Percentiles rank a stretch among this genome's conserved stretches.
These are phyloP conservation scores for Podospora fimiseda DNA, from an alignment of 495 filamentous ascomycete genomes.

Conservation along the genomic window DNA sequence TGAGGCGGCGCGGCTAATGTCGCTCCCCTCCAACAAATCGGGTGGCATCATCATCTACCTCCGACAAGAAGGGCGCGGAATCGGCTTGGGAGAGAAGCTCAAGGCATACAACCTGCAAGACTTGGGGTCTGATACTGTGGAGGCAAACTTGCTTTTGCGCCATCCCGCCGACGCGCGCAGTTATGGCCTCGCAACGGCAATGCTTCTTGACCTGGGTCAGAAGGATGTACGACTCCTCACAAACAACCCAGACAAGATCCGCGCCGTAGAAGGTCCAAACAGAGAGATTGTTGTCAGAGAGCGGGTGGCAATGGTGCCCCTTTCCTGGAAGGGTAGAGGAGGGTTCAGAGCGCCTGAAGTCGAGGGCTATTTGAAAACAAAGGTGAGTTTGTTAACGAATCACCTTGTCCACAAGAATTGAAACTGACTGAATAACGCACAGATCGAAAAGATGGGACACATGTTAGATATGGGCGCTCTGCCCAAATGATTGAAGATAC, in stretches of 20 bases:
- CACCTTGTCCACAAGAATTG: slow-evolving; percentile 5
- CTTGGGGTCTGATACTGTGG: slow-evolving; percentile 88
- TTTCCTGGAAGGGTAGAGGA: slow-evolving; percentile 81
- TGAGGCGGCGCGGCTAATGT: slow-evolving; percentile 92
- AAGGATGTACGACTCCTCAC: slow-evolving; percentile 77
- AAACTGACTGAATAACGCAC: slow-evolving; percentile 8
- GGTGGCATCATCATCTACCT: slow-evolving; percentile 94
- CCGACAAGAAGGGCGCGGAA: slow-evolving; percentile 91
- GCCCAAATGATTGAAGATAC: slow-evolving; percentile 8
- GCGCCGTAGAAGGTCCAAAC: slow-evolving; percentile 86
- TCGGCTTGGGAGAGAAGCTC: slow-evolving; percentile 88
- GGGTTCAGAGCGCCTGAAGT: slow-evolving; percentile 84
- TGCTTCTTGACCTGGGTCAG: slow-evolving; percentile 78
- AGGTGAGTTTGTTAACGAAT: slow-evolving; percentile 48
- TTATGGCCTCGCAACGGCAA: slow-evolving; percentile 92
- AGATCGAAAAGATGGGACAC: slow-evolving; percentile 41
- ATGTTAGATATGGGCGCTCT: slow-evolving; percentile 29
- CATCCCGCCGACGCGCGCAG: slow-evolving; percentile 92
- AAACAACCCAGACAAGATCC: slow-evolving; percentile 97
- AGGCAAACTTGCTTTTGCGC: slow-evolving; percentile 84
- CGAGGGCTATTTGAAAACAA: slow-evolving; percentile 87
- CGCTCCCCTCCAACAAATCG: slow-evolving; percentile 55
- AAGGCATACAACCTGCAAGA: slow-evolving; percentile 99
- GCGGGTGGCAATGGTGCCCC: slow-evolving; percentile 89
- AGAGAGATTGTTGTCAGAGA: slow-evolving; percentile 83